Evolutionary conservation across 352 stramenopile genomes (phyloP), one percentile per base, ranked within the genome.

Genomic region (Phytophthora pluvialis): DNA sequence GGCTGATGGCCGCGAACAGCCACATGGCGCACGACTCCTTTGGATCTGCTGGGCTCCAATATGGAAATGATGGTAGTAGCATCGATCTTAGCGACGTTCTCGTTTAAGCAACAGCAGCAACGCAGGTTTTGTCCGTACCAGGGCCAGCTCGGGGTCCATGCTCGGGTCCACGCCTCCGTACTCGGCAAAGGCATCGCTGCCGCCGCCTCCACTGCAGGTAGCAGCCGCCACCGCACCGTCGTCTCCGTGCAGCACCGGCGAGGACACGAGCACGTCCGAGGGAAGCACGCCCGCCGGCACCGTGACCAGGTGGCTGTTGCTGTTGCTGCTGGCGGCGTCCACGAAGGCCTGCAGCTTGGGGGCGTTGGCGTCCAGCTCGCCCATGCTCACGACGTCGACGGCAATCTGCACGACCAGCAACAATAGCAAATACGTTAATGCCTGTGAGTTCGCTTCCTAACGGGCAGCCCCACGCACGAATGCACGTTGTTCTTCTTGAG

Each of bases 401-500:
- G 95, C 95, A 51, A 99, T 94, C 86, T 94, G 60, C 33, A 73
- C 18, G 2, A 47, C n/a, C 10, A 61, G 16, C 38, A 43, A 31
- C 21, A 1, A 5, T 12, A 15, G n/a, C n/a, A n/a, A n/a, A n/a
- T n/a, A n/a, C n/a, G n/a, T n/a, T n/a, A n/a, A n/a, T n/a, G n/a
- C n/a, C n/a, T n/a, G n/a, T n/a, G n/a, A n/a, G n/a, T n/a, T n/a
- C n/a, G n/a, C n/a, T n/a, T n/a, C n/a, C n/a, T n/a, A n/a, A n/a
- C n/a, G n/a, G n/a, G n/a, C n/a, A n/a, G n/a, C n/a, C n/a, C n/a
- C n/a, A n/a, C n/a, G n/a, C n/a, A n/a, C n/a, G n/a, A n/a, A n/a
- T 47, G 28, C 44, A 94, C 93, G 76, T 99, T 99, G 82, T 99
- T 99, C 85, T 99, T 99, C 83, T 99, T 99, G 40, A 99, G 85